These are phyloP conservation scores for Aquanectria penicillioides DNA, from an alignment of 2,329 filamentous ascomycete genomes.

Conservation along the genomic window DNA sequence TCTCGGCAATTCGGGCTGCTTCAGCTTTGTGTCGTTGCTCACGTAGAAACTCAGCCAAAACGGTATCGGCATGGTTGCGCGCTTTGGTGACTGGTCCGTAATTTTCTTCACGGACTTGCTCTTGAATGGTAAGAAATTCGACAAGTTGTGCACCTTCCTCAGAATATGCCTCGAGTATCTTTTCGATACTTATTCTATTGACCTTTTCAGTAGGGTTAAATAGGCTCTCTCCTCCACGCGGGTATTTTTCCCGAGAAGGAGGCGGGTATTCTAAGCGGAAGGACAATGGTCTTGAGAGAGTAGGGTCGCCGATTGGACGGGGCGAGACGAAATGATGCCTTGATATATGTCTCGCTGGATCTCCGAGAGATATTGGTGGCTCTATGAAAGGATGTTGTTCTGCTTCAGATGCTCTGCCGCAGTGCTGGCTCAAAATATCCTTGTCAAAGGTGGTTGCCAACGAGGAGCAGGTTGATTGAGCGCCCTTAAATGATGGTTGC, in stretches of 20 bases:
- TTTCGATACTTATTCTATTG: slow-evolving; percentile 13
- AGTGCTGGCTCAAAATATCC: background rate
- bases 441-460: slow-evolving; percentile 13
- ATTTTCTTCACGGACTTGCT: background rate
- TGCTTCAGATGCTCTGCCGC: background rate
- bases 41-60: background rate
- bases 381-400: background rate
- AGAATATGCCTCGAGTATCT: slow-evolving; percentile 17
- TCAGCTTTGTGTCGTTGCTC: background rate
- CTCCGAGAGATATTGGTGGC: background rate
- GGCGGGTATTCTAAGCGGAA: slow-evolving; percentile 23
- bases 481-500: background rate
- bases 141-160: slow-evolving; percentile 17
- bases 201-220: slow-evolving; percentile 8
- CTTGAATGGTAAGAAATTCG: slow-evolving; percentile 18
- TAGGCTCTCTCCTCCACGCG: background rate
- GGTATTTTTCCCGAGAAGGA: slow-evolving; percentile 22
- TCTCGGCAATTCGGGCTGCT: background rate
- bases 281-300: background rate
- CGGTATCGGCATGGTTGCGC: background rate
- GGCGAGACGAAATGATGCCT: slow-evolving; percentile 10
- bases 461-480: slow-evolving; percentile 2
- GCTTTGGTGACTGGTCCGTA: background rate
- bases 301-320: slow-evolving; percentile 12
- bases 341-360: background rate